These are phyloP conservation scores for Tremella fuciformis DNA, from an alignment of 768 basidiomycete genomes.

Conservation along the genomic window DNA sequence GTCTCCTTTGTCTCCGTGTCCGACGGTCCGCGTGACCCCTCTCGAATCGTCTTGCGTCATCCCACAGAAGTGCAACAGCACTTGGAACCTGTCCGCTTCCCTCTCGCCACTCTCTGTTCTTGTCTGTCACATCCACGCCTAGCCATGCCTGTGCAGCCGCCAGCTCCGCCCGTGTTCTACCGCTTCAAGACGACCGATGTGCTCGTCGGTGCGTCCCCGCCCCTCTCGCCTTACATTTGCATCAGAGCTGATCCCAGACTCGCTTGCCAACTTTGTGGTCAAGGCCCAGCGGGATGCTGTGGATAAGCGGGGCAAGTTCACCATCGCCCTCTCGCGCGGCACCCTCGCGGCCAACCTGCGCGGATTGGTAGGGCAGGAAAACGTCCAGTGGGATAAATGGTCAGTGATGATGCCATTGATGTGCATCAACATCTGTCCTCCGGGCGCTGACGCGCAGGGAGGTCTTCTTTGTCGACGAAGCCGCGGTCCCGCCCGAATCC, in stretches of 20 bases:
- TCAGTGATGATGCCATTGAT: slow-evolving; percentile 50
- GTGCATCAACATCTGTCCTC: neutral
- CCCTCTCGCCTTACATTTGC: slow-evolving; percentile 12
- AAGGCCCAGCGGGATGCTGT: slow-evolving; percentile 87
- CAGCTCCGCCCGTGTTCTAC: slow-evolving; percentile 67
- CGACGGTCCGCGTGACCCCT: too few species aligned
- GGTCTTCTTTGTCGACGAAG: slow-evolving; percentile 95
- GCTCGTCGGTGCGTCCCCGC: slow-evolving; percentile 56
- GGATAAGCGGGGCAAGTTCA: slow-evolving; percentile 85
- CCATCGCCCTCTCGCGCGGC: slow-evolving; percentile 88
- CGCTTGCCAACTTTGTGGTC: slow-evolving; percentile 76
- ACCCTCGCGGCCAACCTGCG: slow-evolving; percentile 73
- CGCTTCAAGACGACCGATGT: slow-evolving; percentile 63
- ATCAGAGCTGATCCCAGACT: slow-evolving; percentile 47
- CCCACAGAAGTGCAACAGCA: too few species aligned
- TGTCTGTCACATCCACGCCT: slow-evolving; percentile 10
- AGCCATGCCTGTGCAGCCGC: slow-evolving; percentile 50
- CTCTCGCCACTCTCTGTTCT: slow-evolving; percentile 1
- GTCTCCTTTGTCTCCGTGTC: too few species aligned
- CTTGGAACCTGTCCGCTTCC: neutral
- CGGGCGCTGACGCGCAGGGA: slow-evolving; percentile 62
- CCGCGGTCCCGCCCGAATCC: slow-evolving; percentile 86
- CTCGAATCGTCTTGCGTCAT: too few species aligned
- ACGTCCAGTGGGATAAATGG: slow-evolving; percentile 93
- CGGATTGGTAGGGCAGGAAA: slow-evolving; percentile 64